Base-by-base conservation (phyloP, 2,329 filamentous ascomycete genomes). In the Botrytis pseudocinerea region DNA sequence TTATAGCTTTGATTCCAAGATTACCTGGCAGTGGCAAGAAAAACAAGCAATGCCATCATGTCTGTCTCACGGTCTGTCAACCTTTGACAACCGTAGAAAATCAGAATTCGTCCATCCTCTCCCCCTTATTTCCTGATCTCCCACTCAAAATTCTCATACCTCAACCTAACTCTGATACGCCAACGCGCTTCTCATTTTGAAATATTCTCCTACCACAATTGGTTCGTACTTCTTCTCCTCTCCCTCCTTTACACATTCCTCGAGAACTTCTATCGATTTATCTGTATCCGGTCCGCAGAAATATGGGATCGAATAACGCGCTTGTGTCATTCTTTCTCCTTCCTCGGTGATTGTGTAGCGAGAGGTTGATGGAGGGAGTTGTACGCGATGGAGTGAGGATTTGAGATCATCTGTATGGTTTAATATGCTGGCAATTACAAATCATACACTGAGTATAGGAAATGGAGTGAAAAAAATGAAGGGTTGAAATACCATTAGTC, bases 261-360 rank as follows among this genome's bases (percentile, higher is more conserved):
- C 82, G 63, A 89, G 82, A 75, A 85, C 87, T 76, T 88, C 85
- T 69, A 90, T 86, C 14, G 86, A 79, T 5, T 83, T 81, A 61
- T 85, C 82, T 4, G 83, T 81, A 75, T 88, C 85, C 0, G 87
- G 86, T 9, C 82, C 80, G 46, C 89, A 82, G 72, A 90, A 90
- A 77, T 89, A 90, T 0, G 88, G 87, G 70, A 90, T 90, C 14
- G 88, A 90, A 75, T 88, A 90, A 22, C 88, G 81, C 32, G 84
- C 83, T 46, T 82, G 80, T 4, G 85, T 87, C 82, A 87, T 84
- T 5, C 82, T 78, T 22, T 83, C 78, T n/a, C 28, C 61, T n/a
- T 35, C n/a, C 9, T 63, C 5, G 2, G 78, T 77, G 1, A 81
- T 83, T 62, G 79, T 81, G 73, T 79, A 82, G 28, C 82, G 80